These are phyloP conservation scores for Acanthamoeba quina DNA, from an alignment of 208 protist species.

Conservation along the genomic window DNA sequence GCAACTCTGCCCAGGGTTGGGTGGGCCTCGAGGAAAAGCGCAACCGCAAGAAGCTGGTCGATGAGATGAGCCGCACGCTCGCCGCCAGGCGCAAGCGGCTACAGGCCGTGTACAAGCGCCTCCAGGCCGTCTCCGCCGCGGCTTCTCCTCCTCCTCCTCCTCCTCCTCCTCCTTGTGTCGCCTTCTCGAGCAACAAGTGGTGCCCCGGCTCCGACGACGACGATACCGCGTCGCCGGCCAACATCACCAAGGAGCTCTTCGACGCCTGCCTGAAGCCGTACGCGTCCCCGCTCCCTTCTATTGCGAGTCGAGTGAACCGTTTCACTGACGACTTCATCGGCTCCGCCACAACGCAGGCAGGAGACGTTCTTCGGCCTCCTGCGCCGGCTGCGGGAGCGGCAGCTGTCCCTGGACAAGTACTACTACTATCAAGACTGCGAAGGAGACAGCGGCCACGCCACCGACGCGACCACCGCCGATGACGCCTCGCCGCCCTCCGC, in stretches of 20 bases:
- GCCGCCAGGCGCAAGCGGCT: background rate
- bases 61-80: conserved; percentile 34
- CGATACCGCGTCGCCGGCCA: background rate
- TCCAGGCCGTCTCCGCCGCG: too few species aligned
- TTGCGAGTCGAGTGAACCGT: background rate
- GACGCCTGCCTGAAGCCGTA: background rate
- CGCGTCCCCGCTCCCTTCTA: background rate
- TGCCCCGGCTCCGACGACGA: background rate
- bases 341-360: background rate
- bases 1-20: background rate
- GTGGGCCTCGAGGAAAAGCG: conserved; percentile 20
- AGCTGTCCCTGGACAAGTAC: conserved; percentile 19
- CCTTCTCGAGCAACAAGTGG: background rate
- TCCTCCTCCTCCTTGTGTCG: background rate
- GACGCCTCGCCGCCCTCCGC: background rate
- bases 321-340: background rate
- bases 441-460: background rate
- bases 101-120: background rate
- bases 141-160: too few species aligned
- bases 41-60: conserved; percentile 46
- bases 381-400: background rate
- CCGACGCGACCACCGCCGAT: background rate
- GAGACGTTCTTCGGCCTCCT: conserved; percentile 4
- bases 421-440: background rate
- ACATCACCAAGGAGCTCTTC: conserved; percentile 2